Percentiles rank a stretch among this genome's conserved stretches.
Evolutionary conservation across 306 rosid species (phyloP).

Genomic region (Pyrus bretschneideri): DNA sequence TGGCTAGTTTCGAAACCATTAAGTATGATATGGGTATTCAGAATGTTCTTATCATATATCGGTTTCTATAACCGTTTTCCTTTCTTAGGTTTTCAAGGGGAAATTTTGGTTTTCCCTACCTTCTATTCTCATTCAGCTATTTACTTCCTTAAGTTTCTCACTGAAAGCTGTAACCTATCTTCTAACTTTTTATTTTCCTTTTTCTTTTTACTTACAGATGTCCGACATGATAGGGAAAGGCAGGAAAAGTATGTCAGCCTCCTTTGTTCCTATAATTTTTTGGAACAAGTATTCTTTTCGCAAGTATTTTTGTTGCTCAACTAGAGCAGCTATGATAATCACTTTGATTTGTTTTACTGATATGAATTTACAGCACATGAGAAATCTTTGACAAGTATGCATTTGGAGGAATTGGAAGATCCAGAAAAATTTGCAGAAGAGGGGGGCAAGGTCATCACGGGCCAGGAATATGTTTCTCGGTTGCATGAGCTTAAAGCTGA

Average conservation of each 20-base stretch:
- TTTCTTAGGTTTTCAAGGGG: not conserved
- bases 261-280: slow-evolving; percentile 6
- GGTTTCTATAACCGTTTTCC: not conserved
- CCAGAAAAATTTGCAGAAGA: slow-evolving; percentile 58
- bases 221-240: slow-evolving; percentile 63
- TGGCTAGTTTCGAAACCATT: not conserved
- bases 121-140: not conserved
- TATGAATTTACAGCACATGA: slow-evolving; percentile 51
- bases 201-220: slow-evolving; percentile 47
- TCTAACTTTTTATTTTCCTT: not conserved
- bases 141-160: not conserved
- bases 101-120: not conserved
- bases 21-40: not conserved
- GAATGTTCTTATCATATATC: not conserved
- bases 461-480: slow-evolving; percentile 78
- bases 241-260: slow-evolving; percentile 59
- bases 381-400: slow-evolving; percentile 62
- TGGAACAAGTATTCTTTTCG: not conserved
- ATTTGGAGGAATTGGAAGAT: slow-evolving; percentile 75
- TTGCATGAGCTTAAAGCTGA: slow-evolving; percentile 89
- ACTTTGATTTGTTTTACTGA: slow-evolving; percentile 10
- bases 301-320: not conserved
- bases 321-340: slow-evolving; percentile 6
- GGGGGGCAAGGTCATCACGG: slow-evolving; percentile 58
- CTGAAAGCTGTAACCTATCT: not conserved